phyloP scores from a whole-genome alignment of 75 land plant genomes.

The Sequoia sempervirens region DNA sequence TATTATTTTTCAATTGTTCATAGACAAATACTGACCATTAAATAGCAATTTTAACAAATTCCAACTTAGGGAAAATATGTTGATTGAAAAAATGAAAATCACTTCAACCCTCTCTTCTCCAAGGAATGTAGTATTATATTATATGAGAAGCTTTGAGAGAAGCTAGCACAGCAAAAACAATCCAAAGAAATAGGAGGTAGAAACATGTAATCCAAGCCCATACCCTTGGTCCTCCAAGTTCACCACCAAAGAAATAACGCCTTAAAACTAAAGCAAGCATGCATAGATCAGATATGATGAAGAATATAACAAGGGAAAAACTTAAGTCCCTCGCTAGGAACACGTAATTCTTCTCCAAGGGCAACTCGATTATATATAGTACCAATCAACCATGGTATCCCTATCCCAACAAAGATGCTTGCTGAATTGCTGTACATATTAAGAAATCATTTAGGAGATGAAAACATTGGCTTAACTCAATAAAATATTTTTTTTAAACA shows the following conservation, averaged over 20 bases:
- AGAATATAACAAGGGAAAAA: conserved; percentile 69
- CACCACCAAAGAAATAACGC: conserved; percentile 59
- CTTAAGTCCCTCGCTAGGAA: conserved; percentile 66
- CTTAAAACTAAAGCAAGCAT: conserved; percentile 45
- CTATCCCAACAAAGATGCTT: conserved; percentile 77
- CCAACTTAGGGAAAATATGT: too few species aligned
- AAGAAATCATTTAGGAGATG: not conserved
- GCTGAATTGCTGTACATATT: conserved; percentile 64
- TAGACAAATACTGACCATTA: too few species aligned
- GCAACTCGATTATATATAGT: conserved; percentile 52
- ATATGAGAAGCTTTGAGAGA: conserved; percentile 52
- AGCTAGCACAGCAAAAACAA: conserved; percentile 58
- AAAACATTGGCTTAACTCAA: not conserved
- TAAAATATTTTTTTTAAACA: not conserved
- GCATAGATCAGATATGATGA: conserved; percentile 54
- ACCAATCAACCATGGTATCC: conserved; percentile 75
- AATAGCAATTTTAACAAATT: too few species aligned
- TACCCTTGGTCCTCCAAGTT: conserved; percentile 75
- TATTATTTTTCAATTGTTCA: too few species aligned
- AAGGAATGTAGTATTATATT: conserved; percentile 17
- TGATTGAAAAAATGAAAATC: not conserved
- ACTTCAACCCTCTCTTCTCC: not conserved
- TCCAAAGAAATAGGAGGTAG: conserved; percentile 64
- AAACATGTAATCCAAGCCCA: conserved; percentile 71
- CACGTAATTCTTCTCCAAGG: conserved; percentile 32